A percentile compares a stretch with the other conserved stretches of the same genome.
These are phyloP conservation scores for Eutrema japonicum DNA, from an alignment of 345 rosid genomes.

Conservation along the genomic window DNA sequence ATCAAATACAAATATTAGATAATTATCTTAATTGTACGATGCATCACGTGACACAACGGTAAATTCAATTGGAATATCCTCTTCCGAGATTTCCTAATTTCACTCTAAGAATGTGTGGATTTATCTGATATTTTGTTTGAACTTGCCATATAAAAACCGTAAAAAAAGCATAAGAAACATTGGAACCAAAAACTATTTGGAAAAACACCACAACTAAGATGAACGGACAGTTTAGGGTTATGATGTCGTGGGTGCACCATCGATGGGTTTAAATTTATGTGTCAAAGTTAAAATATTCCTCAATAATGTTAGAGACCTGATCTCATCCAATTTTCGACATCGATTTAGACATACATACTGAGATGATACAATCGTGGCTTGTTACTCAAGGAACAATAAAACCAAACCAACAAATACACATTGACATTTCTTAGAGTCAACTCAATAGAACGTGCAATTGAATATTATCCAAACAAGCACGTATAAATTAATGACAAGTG, in stretches of 20 bases:
- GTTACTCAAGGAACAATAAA: not conserved
- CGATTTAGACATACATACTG: not conserved
- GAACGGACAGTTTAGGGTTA: not conserved
- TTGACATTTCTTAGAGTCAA: slow-evolving; percentile 1
- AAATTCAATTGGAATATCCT: too few species aligned
- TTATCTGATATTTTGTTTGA: too few species aligned
- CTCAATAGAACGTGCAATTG: not conserved
- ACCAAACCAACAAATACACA: not conserved
- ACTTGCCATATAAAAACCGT: too few species aligned
- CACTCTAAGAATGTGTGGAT: too few species aligned
- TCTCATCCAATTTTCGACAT: not conserved
- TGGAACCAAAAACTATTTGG: too few species aligned
- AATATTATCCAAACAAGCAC: slow-evolving; percentile 13
- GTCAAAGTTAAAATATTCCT: not conserved
- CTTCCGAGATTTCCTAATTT: too few species aligned
- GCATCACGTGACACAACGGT: too few species aligned
- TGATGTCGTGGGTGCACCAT: not conserved
- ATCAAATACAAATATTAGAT: too few species aligned
- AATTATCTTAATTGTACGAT: too few species aligned
- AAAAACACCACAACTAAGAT: too few species aligned
- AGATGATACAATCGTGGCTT: not conserved
- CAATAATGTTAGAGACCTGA: not conserved
- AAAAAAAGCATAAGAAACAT: too few species aligned
- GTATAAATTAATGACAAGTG: slow-evolving; percentile 4
- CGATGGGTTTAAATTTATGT: not conserved